These are phyloP conservation scores for Ogataea saltuana DNA, from an alignment of 805 yeast genomes.

Conservation along the genomic window DNA sequence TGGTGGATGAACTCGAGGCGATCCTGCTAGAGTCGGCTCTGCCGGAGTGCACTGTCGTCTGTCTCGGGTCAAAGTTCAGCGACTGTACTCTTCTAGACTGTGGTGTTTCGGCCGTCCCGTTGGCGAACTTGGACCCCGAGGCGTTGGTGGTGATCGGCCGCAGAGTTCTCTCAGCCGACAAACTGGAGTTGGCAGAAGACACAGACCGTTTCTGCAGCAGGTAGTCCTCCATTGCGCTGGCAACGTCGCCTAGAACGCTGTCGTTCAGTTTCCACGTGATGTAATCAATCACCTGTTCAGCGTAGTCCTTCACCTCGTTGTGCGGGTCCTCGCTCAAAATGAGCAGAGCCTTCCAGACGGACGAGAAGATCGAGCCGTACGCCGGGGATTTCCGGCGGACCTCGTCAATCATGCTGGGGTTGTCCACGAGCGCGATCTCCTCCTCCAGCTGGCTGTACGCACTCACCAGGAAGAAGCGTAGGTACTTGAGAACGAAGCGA, in stretches of 20 bases:
- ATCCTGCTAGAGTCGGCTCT: conserved; percentile 13
- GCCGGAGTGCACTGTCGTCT: conserved; percentile 1
- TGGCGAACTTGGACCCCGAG: too few species aligned
- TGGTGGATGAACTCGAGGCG: conserved; percentile 27
- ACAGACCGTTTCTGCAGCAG: conserved; percentile 56
- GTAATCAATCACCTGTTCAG: conserved; percentile 74
- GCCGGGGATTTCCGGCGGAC: conserved; percentile 72
- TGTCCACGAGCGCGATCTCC: conserved; percentile 67
- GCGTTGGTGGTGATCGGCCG: background rate
- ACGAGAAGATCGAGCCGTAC: conserved; percentile 80
- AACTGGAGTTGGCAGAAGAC: too few species aligned
- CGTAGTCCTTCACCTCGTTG: conserved; percentile 69
- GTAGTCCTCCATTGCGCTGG: conserved; percentile 64
- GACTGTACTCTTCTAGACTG: conserved; percentile 31
- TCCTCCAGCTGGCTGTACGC: conserved; percentile 84
- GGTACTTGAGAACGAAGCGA: conserved; percentile 66
- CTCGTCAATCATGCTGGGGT: conserved; percentile 60
- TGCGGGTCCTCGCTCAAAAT: conserved; percentile 87
- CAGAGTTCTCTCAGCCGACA: background rate
- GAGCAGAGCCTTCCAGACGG: conserved; percentile 84
- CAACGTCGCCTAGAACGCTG: conserved; percentile 64
- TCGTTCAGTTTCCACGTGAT: conserved; percentile 64
- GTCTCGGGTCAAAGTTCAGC: conserved; percentile 18
- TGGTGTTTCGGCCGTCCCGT: background rate
- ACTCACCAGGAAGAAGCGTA: conserved; percentile 76